Conservation (phyloP, 345 rosid genomes). For the Ailanthus altissimus region DNA sequence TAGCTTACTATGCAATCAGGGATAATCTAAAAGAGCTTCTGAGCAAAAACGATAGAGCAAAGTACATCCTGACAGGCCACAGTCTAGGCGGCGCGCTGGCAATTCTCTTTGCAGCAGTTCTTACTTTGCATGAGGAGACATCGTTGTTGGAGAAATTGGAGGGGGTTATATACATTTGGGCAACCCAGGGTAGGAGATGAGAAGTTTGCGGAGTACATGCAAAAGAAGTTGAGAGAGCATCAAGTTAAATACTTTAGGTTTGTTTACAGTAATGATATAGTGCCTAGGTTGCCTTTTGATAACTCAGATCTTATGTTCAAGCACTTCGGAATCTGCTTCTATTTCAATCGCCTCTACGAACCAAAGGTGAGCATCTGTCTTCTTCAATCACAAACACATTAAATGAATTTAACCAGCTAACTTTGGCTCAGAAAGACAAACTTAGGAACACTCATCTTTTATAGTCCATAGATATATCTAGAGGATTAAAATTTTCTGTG, state of each 20-base stretch:
- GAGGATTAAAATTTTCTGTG: too few species aligned
- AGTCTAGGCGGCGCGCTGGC: constrained; percentile 83
- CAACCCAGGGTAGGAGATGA: constrained; percentile 84
- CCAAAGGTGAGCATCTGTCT: constrained; percentile 36
- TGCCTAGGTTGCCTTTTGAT: constrained; percentile 75
- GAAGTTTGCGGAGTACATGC: constrained; percentile 47
- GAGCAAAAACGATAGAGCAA: constrained; percentile 35
- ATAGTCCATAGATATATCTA: too few species aligned
- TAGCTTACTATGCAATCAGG: constrained; percentile 63
- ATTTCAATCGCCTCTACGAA: constrained; percentile 48
- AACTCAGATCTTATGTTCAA: constrained; percentile 63
- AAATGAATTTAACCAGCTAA: too few species aligned
- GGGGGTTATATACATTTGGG: constrained; percentile 70
- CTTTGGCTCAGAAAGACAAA: too few species aligned
- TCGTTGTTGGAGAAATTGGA: constrained; percentile 52
- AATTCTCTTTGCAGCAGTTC: constrained; percentile 55
- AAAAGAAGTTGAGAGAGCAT: too few species aligned
- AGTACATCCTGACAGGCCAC: constrained; percentile 62
- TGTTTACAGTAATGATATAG: constrained; percentile 69
- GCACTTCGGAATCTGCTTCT: constrained; percentile 69
- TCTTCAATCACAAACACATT: not conserved
- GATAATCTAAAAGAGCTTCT: constrained; percentile 41
- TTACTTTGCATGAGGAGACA: constrained; percentile 52
- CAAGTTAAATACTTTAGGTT: constrained; percentile 47
- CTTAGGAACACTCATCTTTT: too few species aligned